Evolutionary conservation across 768 basidiomycete species (phyloP), one percentile per base, ranked within the genome.

Genomic region (Pisolithus microcarpus): DNA sequence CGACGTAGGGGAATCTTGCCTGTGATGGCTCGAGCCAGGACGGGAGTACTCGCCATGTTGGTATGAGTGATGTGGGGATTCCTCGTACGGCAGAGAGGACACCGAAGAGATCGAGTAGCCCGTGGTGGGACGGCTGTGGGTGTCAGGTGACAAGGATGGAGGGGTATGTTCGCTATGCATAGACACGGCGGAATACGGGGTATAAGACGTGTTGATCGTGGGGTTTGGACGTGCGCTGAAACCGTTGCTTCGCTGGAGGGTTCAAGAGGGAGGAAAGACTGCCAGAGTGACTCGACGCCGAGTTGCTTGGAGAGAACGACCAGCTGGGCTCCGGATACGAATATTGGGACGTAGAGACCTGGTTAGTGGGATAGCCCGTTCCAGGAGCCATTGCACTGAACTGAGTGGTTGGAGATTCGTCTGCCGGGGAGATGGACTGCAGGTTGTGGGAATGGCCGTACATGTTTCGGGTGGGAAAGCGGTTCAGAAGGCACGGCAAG

Each of bases 51-150:
- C 80, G 11, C 57, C 52, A 11, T 68, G 69, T 51, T 78, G 76
- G 50, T 79, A 70, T 28, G 57, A 53, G 2, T 51, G 52, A 28
- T 69, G 65, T 8, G 66, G 65, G 26, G 67, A 73, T 39, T 86
- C 83, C 48, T 84, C 83, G 65, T 88, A 87, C 0, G 82, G 76
- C 56, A 87, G 63, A 18, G 85, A 88, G 1, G 84, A 85, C 56
- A 89, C 86, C 11, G 86, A 88, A 2, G 86, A 84, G 50, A 89
- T 87, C 37, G 89, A 90, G 66, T 91, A 91, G 16, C 89, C 87
- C 0, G 89, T 90, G 2, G 84, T 85, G 1, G 89, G 89, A 46
- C 89, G 82, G 67, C 86, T 87, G 48, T 65, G 64, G 0, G 64
- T 66, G 65, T 91, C 89, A 5, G 89, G 89, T 4, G 89, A 91